Percentiles rank a stretch among this genome's conserved stretches.
Conservation (phyloP, 1,139 yeast species). For the Geotrichum cucujoidarum region DNA sequence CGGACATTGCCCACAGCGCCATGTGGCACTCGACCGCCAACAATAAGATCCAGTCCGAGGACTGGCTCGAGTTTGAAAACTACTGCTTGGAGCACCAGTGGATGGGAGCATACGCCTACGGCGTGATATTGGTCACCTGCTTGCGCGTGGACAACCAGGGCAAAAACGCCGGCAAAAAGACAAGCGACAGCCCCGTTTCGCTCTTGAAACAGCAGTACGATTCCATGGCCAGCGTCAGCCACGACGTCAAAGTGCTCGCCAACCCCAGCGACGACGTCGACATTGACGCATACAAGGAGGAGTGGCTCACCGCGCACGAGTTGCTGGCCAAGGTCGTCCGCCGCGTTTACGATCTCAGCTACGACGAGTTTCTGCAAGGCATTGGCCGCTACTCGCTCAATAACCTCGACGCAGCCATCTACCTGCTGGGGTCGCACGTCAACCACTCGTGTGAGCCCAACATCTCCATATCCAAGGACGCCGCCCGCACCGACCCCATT, state of each 20-base stretch:
- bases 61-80: conserved; percentile 54
- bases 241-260: conserved; percentile 50
- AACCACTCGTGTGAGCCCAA: conserved; percentile 78
- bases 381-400: conserved; percentile 73
- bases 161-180: not conserved
- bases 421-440: conserved; percentile 59
- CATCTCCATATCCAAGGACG: conserved; percentile 47
- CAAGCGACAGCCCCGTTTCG: conserved; percentile 3
- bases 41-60: conserved; percentile 41
- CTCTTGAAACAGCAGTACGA: conserved; percentile 43
- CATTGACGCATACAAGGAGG: conserved; percentile 44
- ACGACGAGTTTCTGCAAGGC: conserved; percentile 54
- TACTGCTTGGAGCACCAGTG: conserved; percentile 63
- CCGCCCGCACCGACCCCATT: conserved; percentile 6
- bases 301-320: conserved; percentile 56
- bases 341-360: conserved; percentile 38
- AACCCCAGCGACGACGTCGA: conserved; percentile 47
- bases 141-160: conserved; percentile 53
- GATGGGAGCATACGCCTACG: conserved; percentile 65
- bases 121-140: conserved; percentile 57
- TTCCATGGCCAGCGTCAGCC: conserved; percentile 68
- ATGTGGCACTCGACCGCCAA: conserved; percentile 48
- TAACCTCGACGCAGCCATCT: conserved; percentile 57
- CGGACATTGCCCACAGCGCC: conserved; percentile 49
- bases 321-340: conserved; percentile 52